Evolutionary conservation across 805 yeast species (phyloP).

Genomic region (Kuraishia floccosa): DNA sequence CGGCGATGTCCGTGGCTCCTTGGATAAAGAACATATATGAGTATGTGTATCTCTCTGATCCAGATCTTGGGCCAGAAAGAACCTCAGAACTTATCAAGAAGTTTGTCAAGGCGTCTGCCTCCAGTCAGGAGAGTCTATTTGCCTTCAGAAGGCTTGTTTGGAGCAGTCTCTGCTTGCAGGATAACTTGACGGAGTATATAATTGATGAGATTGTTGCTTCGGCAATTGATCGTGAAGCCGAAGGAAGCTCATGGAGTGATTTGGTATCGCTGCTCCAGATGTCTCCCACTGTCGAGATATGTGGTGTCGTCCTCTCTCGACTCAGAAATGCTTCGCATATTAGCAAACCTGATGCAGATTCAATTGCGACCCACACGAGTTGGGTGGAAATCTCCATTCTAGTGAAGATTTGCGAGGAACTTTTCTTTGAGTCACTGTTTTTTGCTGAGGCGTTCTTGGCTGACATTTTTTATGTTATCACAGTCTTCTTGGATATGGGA

Average conservation of each 20-base stretch:
- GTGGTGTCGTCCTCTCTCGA: constrained; percentile 51
- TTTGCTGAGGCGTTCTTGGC: constrained; percentile 57
- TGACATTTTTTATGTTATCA: constrained; percentile 57
- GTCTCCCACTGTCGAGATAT: constrained; percentile 61
- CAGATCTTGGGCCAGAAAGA: constrained; percentile 47
- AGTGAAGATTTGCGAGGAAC: constrained; percentile 47
- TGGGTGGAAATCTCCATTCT: constrained; percentile 68
- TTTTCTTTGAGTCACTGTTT: constrained; percentile 60
- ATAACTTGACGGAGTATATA: constrained; percentile 41
- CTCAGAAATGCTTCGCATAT: constrained; percentile 42
- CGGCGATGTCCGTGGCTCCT: constrained; percentile 47
- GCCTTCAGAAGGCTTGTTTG: constrained; percentile 53
- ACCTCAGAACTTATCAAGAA: constrained; percentile 51
- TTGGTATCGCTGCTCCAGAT: constrained; percentile 51
- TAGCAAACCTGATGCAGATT: constrained; percentile 32
- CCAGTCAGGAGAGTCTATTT: constrained; percentile 34
- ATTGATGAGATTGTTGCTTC: constrained; percentile 68
- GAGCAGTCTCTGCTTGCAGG: constrained; percentile 54
- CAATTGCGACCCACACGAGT: constrained; percentile 35
- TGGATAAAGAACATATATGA: constrained; percentile 64
- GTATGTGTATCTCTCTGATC: constrained; percentile 41
- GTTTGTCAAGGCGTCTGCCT: constrained; percentile 46
- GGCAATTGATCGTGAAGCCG: constrained; percentile 70
- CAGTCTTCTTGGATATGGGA: constrained; percentile 45
- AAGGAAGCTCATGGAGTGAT: constrained; percentile 56